Evolutionary conservation across 495 filamentous ascomycete species (phyloP).

Genomic region (Talaromyces borbonicus): DNA sequence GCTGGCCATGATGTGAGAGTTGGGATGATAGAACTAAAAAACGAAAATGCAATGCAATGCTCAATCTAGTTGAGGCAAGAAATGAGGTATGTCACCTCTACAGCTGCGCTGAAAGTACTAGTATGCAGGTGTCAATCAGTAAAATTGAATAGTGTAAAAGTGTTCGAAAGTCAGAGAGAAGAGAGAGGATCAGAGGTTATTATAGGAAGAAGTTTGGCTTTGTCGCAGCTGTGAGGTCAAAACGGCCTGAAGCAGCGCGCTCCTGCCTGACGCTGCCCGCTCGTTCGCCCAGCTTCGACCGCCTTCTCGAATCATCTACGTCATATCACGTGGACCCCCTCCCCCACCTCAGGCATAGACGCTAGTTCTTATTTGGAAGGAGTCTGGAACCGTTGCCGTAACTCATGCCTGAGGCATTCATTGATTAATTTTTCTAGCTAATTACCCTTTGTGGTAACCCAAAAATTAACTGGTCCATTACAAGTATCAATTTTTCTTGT

Average conservation of each 20-base stretch:
- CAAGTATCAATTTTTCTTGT: neutral
- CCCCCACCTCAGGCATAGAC: too few species aligned
- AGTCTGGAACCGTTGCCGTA: neutral
- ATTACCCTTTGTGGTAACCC: neutral
- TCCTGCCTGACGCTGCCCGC: constrained; percentile 2
- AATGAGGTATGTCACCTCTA: constrained; percentile 1
- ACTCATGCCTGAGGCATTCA: neutral
- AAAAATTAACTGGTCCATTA: neutral
- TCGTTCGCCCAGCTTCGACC: constrained; percentile 8
- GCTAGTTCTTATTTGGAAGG: neutral
- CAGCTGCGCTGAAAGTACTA: neutral
- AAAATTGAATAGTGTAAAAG: neutral
- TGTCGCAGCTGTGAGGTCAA: neutral
- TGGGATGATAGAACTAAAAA: neutral
- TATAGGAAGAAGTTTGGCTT: neutral
- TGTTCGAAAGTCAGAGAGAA: neutral
- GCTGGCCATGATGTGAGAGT: constrained; percentile 25
- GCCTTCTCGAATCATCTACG: constrained; percentile 9
- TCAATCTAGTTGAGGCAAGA: neutral
- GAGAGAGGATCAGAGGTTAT: neutral
- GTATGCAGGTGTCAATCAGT: neutral
- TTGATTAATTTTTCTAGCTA: too few species aligned
- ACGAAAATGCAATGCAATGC: neutral
- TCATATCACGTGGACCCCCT: constrained; percentile 4
- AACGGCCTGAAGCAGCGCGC: neutral